Evolutionary conservation across 1,139 yeast genomes (phyloP).

Genomic region (Pichia sp.): DNA sequence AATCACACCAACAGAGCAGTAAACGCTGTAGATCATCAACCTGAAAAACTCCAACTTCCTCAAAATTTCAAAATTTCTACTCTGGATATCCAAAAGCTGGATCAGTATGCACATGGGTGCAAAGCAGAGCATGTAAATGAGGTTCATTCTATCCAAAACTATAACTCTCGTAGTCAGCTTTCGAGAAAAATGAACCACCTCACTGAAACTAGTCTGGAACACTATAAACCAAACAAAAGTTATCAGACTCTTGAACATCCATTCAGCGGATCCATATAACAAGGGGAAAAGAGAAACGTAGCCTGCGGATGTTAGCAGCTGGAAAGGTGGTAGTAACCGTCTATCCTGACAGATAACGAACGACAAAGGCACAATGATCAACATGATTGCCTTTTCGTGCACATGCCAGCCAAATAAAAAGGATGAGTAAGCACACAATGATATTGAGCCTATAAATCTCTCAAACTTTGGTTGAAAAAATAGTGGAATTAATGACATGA

Average conservation of each 20-base stretch:
- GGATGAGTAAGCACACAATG: slow-evolving; percentile 88
- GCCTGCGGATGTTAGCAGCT: slow-evolving; percentile 70
- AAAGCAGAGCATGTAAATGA: slow-evolving; percentile 65
- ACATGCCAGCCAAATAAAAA: slow-evolving; percentile 98
- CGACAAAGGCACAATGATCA: slow-evolving; percentile 85
- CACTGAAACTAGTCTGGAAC: slow-evolving; percentile 66
- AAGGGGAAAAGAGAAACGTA: slow-evolving; percentile 87
- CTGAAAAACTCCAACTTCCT: slow-evolving; percentile 65
- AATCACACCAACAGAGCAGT: slow-evolving; percentile 81
- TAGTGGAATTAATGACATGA: slow-evolving; percentile 72
- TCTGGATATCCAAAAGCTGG: slow-evolving; percentile 54
- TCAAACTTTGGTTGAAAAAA: slow-evolving; percentile 70
- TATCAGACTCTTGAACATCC: slow-evolving; percentile 70
- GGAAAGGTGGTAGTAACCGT: slow-evolving; percentile 64
- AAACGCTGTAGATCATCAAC: slow-evolving; percentile 77
- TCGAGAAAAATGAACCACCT: slow-evolving; percentile 56
- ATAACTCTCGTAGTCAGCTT: slow-evolving; percentile 41
- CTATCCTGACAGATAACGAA: slow-evolving; percentile 72
- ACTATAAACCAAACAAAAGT: slow-evolving; percentile 84
- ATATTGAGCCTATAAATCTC: slow-evolving; percentile 76
- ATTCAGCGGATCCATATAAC: slow-evolving; percentile 75
- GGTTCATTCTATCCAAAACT: slow-evolving; percentile 66
- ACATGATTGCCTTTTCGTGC: slow-evolving; percentile 90
- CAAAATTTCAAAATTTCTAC: slow-evolving; percentile 47
- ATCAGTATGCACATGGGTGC: slow-evolving; percentile 58